Evolutionary conservation across 2,329 filamentous ascomycete species (phyloP).

Genomic region (Stagonosporopsis rhizophila): DNA sequence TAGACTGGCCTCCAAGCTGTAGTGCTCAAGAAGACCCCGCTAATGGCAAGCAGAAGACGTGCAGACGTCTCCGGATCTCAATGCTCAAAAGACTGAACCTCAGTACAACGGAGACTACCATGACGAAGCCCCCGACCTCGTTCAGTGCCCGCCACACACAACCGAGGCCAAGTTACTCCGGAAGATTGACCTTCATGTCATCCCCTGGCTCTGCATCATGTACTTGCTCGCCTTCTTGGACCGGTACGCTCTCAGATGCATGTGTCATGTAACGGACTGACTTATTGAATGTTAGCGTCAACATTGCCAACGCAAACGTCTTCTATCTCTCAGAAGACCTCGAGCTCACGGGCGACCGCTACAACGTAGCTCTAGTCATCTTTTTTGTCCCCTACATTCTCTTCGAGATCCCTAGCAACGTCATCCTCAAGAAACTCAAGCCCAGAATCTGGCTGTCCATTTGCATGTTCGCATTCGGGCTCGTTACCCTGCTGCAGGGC

Average conservation of each 20-base stretch:
- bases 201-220: conserved; percentile 59
- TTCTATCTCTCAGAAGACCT: conserved; percentile 58
- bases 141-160: conserved; percentile 57
- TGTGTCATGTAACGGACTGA: neutral
- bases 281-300: conserved; percentile 53
- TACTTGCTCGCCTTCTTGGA: conserved; percentile 60
- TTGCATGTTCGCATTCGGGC: conserved; percentile 86
- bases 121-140: conserved; percentile 49
- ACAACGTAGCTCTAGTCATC: conserved; percentile 61
- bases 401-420: conserved; percentile 61
- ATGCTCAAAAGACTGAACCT: conserved; percentile 25
- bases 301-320: conserved; percentile 62
- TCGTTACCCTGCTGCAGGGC: conserved; percentile 78
- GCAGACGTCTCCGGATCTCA: conserved; percentile 25
- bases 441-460: conserved; percentile 67
- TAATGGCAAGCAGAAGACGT: conserved; percentile 27
- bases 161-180: conserved; percentile 56
- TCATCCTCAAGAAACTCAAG: conserved; percentile 60
- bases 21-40: conserved; percentile 3
- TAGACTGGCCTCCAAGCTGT: neutral
- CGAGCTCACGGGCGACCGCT: conserved; percentile 53
- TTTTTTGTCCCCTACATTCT: conserved; percentile 64
- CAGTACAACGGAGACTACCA: conserved; percentile 43
- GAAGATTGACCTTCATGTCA: conserved; percentile 57
- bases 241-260: conserved; percentile 32